phyloP scores from a whole-genome alignment of 2,329 filamentous ascomycete species.

The Epichloe glyceriae region DNA sequence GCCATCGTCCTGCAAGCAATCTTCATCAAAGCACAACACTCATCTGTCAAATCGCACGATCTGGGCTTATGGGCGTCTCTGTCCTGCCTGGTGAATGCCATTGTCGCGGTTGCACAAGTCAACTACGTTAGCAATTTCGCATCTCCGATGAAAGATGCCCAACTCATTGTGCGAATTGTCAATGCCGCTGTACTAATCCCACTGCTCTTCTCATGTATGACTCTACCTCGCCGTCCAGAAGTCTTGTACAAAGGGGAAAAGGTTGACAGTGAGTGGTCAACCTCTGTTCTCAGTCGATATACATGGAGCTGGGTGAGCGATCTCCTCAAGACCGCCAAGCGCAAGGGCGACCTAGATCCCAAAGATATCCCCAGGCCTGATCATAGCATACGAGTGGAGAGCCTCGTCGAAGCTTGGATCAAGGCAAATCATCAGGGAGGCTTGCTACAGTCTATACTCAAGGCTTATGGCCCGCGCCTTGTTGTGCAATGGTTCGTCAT shows the following conservation, averaged over 20 bases:
- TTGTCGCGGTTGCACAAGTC: slow-evolving; percentile 32
- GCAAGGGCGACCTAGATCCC: slow-evolving; percentile 47
- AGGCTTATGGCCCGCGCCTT: slow-evolving; percentile 43
- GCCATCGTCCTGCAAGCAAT: slow-evolving; percentile 39
- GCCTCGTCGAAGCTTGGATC: slow-evolving; percentile 37
- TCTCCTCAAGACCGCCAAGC: slow-evolving; percentile 40
- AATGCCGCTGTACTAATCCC: slow-evolving; percentile 33
- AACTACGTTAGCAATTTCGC: slow-evolving; percentile 20
- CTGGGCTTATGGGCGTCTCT: slow-evolving; percentile 39
- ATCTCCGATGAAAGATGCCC: slow-evolving; percentile 23
- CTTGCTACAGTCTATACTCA: slow-evolving; percentile 48
- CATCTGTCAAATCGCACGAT: slow-evolving; percentile 38
- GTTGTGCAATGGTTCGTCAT: slow-evolving; percentile 46
- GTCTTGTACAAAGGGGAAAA: slow-evolving; percentile 45
- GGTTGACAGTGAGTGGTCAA: slow-evolving; percentile 52
- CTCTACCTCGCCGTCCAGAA: slow-evolving; percentile 53
- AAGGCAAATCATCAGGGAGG: slow-evolving; percentile 30
- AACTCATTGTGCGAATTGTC: slow-evolving; percentile 30
- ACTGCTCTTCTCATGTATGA: slow-evolving; percentile 35
- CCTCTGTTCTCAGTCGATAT: slow-evolving; percentile 46
- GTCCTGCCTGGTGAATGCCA: slow-evolving; percentile 32
- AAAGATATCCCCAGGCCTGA: slow-evolving; percentile 50
- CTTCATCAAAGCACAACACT: slow-evolving; percentile 33
- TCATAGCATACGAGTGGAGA: slow-evolving; percentile 38
- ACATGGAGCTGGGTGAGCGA: slow-evolving; percentile 52